These are phyloP conservation scores for Rosa persica DNA, from an alignment of 306 rosid species.

Conservation along the genomic window DNA sequence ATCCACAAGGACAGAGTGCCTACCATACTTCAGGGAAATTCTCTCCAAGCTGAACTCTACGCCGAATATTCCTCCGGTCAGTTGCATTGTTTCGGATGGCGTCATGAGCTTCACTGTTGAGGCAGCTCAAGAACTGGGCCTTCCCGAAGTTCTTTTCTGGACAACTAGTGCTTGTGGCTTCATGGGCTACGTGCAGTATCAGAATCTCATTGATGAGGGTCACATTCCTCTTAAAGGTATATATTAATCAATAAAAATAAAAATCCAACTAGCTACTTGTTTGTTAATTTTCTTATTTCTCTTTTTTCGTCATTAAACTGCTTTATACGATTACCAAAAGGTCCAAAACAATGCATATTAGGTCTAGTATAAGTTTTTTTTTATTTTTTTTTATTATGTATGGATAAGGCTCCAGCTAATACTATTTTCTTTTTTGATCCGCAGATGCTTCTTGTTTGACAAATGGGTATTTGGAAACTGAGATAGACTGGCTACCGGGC, in stretches of 20 bases:
- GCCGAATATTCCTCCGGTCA: conserved; percentile 12
- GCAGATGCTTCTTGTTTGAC: conserved; percentile 41
- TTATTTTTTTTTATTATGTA: too few species aligned
- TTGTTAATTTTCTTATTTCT: background rate
- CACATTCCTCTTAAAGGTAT: conserved; percentile 38
- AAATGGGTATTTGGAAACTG: conserved; percentile 49
- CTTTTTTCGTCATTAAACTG: background rate
- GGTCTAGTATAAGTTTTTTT: too few species aligned
- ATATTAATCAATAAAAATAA: too few species aligned
- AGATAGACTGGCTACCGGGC: conserved; percentile 54
- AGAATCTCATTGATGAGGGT: conserved; percentile 17
- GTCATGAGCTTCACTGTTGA: conserved; percentile 39
- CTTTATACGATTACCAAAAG: too few species aligned
- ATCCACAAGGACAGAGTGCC: background rate
- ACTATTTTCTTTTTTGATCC: background rate
- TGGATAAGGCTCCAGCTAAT: too few species aligned
- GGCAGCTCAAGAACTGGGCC: conserved; percentile 32
- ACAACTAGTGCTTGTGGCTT: conserved; percentile 43
- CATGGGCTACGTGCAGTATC: conserved; percentile 26
- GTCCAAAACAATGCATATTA: too few species aligned
- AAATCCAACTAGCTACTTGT: background rate
- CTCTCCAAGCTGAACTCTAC: conserved; percentile 20
- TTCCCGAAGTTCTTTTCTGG: conserved; percentile 37
- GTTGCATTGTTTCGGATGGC: conserved; percentile 42
- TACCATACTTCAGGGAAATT: conserved; percentile 23